Evolutionary conservation across 345 rosid species (phyloP), one percentile per base, ranked within the genome.

Genomic region (Brassica carinata): DNA sequence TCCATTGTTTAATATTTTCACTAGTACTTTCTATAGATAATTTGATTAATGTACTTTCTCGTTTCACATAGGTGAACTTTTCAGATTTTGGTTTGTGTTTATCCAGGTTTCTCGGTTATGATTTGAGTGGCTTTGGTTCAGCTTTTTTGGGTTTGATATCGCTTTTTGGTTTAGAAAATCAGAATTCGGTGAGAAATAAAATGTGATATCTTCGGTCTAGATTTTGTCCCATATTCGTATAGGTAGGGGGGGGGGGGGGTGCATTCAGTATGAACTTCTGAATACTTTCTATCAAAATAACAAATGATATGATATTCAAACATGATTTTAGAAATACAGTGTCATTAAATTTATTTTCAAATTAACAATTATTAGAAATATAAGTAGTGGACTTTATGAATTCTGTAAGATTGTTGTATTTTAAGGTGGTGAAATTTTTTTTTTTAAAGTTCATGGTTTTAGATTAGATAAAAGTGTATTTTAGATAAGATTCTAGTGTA

Each of bases 1-100:
- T 48, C 38, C 45, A 38, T 11, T 65, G 13, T 0, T 64, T 51
- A n/a, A 9, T 53, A 14, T 7, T 33, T 33, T 34, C 9, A 14
- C 19, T 3, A n/a, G 57, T 10, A 33, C 36, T 4, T 69, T 55
- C 33, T 55, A 66, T 72, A 57, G 13, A 64, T 13, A n/a, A 34
- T 7, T 19, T 55, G 11, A 71, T 65, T 36, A 10, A 55, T 72
- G 40, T 62, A 79, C 72, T 72, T 72, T 58, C 61, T 57, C 48
- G 77, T 72, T 65, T 72, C 62, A 55, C 67, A 57, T 27, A 30
- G 65, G 65, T 78, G 27, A 64, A 45, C 40, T 2, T 64, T 64
- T 71, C 43, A 33, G 34, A 77, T 69, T 5, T 66, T 5, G 55
- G 58, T 65, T 65, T 48, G 70, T 8, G 48, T 30, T 64, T 13